Evolutionary conservation across 495 filamentous ascomycete genomes (phyloP), one percentile per base, ranked within the genome.

Genomic region (Opeltia flavorubescens): DNA sequence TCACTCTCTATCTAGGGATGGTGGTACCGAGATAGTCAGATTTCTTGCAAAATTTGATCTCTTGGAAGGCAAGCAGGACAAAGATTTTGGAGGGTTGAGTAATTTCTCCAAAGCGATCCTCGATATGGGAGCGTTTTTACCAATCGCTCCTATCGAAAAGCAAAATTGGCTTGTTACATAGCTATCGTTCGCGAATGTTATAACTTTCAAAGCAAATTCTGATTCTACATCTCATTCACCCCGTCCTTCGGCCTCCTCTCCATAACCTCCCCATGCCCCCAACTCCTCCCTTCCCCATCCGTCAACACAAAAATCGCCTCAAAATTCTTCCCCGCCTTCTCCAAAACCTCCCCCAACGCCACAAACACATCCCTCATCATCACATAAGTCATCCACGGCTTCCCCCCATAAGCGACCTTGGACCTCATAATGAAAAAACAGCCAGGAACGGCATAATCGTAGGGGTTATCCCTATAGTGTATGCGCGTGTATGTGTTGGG

Each of bases 231-330:
- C n/a, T n/a, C n/a, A n/a, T n/a, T n/a, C n/a, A n/a, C n/a, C n/a
- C n/a, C n/a, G n/a, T n/a, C n/a, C n/a, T n/a, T n/a, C n/a, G 39
- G 15, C 13, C 13, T 28, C 40, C 26, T 17, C 4, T 43, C 40
- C 21, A 9, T 11, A 28, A 43, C 12, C 40, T 43, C 40, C 21
- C 40, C 40, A 43, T 43, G 40, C 26, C 40, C 40, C 40, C 40
- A 43, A 28, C 21, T 43, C 6, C 26, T 26, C 40, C 13, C 21
- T 5, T 25, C 6, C 18, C 9, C n/a, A 28, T 43, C 40, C 40
- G 23, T 21, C 40, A 43, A 4, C n/a, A 43, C 40, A 43, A 43
- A 43, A 28, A 15, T 43, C 40, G 40, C 12, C 20, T 43, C 6
- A 5, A 27, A 43, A 3, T 2, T 11, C 40, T 11, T 9, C n/a